These are phyloP conservation scores for Camelina sativa DNA, from an alignment of 345 rosid genomes.

Conservation along the genomic window DNA sequence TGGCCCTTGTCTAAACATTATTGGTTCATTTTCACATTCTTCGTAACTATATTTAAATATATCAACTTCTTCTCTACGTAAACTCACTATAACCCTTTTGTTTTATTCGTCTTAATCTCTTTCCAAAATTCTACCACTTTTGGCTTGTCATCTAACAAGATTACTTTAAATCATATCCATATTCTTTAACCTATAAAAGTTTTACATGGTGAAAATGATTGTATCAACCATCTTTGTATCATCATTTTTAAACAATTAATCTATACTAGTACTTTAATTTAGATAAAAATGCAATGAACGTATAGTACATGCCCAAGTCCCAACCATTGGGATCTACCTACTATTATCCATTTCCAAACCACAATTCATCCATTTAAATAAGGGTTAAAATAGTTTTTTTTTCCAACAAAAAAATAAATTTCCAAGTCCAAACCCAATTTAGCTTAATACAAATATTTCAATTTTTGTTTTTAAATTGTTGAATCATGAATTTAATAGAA, in stretches of 20 bases:
- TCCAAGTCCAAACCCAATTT: no score
- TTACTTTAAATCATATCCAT: slow-evolving; percentile 16
- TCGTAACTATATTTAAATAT: not conserved
- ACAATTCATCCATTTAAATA: no score
- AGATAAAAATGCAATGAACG: no score
- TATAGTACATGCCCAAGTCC: no score
- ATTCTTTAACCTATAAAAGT: not conserved
- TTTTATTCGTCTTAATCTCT: slow-evolving; percentile 20
- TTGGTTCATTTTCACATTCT: slow-evolving; percentile 18
- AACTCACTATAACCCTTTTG: slow-evolving; percentile 4
- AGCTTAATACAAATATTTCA: no score
- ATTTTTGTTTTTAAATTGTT: no score
- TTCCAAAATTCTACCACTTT: slow-evolving; percentile 16
- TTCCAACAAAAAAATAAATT: no score
- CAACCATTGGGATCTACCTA: no score
- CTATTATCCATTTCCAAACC: no score
- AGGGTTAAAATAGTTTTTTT: no score
- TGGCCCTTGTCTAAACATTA: slow-evolving; percentile 19
- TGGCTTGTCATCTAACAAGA: slow-evolving; percentile 12
- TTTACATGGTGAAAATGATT: slow-evolving; percentile 2
- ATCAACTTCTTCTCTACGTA: slow-evolving; percentile 27
- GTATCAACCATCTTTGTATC: not conserved
- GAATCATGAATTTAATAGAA: no score
- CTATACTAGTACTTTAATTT: no score
- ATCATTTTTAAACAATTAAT: not conserved